Percentiles rank a stretch among this genome's conserved stretches.
Evolutionary conservation across 352 stramenopile genomes (phyloP).

Genomic region (Pythium myriotylum): DNA sequence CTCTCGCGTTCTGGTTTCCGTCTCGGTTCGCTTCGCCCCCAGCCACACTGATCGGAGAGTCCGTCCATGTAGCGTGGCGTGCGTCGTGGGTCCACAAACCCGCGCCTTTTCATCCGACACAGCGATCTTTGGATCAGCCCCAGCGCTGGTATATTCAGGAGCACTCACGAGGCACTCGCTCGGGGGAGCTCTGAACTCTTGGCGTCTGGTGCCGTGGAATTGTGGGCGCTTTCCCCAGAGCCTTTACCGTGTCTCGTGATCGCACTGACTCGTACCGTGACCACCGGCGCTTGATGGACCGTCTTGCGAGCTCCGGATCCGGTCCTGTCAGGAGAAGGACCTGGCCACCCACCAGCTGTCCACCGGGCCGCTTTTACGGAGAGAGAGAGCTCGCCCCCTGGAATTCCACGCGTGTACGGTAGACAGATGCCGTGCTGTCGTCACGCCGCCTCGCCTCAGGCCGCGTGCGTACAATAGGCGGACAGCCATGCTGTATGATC

Average conservation of each 20-base stretch:
- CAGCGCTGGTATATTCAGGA: too few relatives aligned
- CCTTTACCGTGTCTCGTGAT: slow-evolving; percentile 3
- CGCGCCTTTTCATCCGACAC: slow-evolving; percentile 20
- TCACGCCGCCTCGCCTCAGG: background rate
- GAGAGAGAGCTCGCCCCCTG: background rate
- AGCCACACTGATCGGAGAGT: background rate
- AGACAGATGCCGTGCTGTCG: slow-evolving; percentile 1
- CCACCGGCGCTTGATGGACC: background rate
- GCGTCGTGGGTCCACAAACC: background rate
- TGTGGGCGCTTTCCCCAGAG: background rate
- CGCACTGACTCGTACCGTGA: background rate
- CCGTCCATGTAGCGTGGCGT: slow-evolving; percentile 16
- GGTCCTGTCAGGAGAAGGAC: too few relatives aligned
- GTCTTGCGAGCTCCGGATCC: too few relatives aligned
- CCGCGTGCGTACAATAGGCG: too few relatives aligned
- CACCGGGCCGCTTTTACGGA: background rate
- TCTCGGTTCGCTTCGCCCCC: background rate
- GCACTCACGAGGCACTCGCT: background rate
- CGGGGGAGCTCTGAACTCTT: slow-evolving; percentile 1
- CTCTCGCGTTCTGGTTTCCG: too few relatives aligned
- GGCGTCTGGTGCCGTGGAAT: background rate
- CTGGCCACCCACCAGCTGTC: slow-evolving; percentile 4
- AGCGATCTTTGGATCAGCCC: background rate
- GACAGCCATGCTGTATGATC: slow-evolving; percentile 9
- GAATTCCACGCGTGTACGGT: slow-evolving; percentile 3